Base-by-base conservation (phyloP, 2,329 filamentous ascomycete species). In the Didymella arachidicola region DNA sequence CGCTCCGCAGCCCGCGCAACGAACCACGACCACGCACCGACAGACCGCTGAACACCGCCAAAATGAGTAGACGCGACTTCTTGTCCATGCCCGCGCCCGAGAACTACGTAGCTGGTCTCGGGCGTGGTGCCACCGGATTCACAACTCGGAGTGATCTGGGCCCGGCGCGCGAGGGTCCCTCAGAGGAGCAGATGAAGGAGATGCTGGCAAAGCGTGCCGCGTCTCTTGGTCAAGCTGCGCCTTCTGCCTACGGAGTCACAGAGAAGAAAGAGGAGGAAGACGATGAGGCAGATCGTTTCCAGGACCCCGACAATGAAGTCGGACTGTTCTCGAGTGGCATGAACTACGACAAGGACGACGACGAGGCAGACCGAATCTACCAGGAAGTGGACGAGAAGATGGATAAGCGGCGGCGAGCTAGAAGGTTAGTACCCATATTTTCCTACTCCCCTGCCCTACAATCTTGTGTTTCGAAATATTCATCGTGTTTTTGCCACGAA, bases 121-220 rank as follows among this genome's bases (percentile, higher is more conserved):
- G 95, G 79, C 91, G 96, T 84, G 95, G 95, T 80, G 96, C 96
- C 22, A 99, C 95, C 7, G 95, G 96, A 60, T 99, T 99, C 81
- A 98, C 95, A 16, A 99, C 95, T 39, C 88, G 96, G 72, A 98
- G 94, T 57, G 95, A 99, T 84, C 84, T 99, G 57, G 95, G 96
- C 57, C 95, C 96, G 49, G 94, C 94, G 59, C 87, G 94, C 71
- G 94, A 97, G 81, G 95, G 95, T 16, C 95, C 95, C 47, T 97
- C 91, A 61, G 94, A 97, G 71, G 95, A 99, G 76, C 94, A 98
- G 80, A 97, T 99, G 80, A 97, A 98, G 78, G 95, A 97, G 78
- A 93, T 92, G 62, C 89, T 99, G 68, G 93, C 93, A 47, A 97
- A 97, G 79, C 89, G 96, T 70, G 94, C 95, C 7, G 91, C 92